Base-by-base conservation (phyloP, 305 asterid species). In the Fraxinus albicans region DNA sequence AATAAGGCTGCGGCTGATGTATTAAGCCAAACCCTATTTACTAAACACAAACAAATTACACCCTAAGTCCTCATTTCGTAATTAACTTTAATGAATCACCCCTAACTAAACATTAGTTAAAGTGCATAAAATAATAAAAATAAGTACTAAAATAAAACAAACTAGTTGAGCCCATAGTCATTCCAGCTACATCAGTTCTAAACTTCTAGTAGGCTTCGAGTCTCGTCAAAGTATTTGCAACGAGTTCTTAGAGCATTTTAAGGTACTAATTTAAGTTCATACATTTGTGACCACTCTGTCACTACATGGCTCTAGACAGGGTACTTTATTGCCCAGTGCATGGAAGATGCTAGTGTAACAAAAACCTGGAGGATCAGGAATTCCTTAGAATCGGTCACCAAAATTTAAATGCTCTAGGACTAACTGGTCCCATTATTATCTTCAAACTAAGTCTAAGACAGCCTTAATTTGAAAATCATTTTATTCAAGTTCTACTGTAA, bases 321-420 rank as follows among this genome's bases (percentile, higher is more conserved):
- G 34, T 3, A 15, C 33, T 67, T 58, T 55, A 6, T 65, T 8
- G 38, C 38, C 29, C 69, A 6, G 35, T 65, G 70, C 27, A 69
- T 58, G 55, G 79, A 34, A 73, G 84, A 72, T 8, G 78, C 82
- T 79, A 78, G 78, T 53, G 55, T 44, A 74, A 63, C 70, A 8
- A 21, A 60, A 53, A 60, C 31, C 84, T 21, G 83, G 82, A 79
- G 65, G 75, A 47, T 76, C 55, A 55, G 69, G 29, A 67, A 44
- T 23, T 33, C 70, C 38, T 38, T n/a, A n/a, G 75, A 53, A 77
- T 83, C n/a, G 74, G 25, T 78, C 73, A 78, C 80, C 55, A 23
- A 78, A 65, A 76, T 42, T 47, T 35, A 69, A 35, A 31, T 80
- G 36, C 27, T 55, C 70, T 67, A 69, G 65, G 53, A 40, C 77